Percentiles rank a stretch among this genome's conserved stretches.
Evolutionary conservation across 164 flowering plant genomes (phyloP).

Genomic region (Magnolia kwangsiensis): DNA sequence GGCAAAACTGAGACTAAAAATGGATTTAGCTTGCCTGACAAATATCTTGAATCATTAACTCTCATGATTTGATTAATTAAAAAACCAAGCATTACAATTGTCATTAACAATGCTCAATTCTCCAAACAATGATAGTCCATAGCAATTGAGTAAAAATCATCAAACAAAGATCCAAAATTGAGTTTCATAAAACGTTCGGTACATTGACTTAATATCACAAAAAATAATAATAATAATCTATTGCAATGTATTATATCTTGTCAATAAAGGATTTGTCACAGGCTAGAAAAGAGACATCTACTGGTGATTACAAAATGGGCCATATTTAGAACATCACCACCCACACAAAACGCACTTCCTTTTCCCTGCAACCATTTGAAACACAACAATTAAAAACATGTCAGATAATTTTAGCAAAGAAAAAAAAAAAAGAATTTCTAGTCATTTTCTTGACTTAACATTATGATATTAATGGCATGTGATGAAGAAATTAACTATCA

Average conservation of each 20-base stretch:
- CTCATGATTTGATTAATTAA: no score
- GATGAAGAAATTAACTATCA: no score
- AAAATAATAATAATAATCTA: not conserved
- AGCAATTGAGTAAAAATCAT: no score
- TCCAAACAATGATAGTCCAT: no score
- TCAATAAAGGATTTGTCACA: not conserved
- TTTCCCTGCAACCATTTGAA: conserved; percentile 35
- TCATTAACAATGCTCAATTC: no score
- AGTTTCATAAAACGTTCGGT: not conserved
- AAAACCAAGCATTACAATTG: no score
- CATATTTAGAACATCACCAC: conserved; percentile 21
- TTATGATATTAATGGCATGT: no score
- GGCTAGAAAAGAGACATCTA: conserved; percentile 8
- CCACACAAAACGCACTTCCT: conserved; percentile 49
- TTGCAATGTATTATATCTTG: not conserved
- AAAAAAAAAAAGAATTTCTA: not conserved
- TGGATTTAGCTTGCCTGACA: no score
- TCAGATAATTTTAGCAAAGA: not conserved
- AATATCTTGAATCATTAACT: no score
- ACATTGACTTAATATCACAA: not conserved
- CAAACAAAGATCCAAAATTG: no score
- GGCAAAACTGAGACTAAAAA: no score
- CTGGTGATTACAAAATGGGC: conserved; percentile 26
- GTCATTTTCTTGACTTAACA: no score
- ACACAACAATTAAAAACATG: not conserved